Conservation (phyloP, 2,329 filamentous ascomycete genomes). For the Trichoderma aggressivum region DNA sequence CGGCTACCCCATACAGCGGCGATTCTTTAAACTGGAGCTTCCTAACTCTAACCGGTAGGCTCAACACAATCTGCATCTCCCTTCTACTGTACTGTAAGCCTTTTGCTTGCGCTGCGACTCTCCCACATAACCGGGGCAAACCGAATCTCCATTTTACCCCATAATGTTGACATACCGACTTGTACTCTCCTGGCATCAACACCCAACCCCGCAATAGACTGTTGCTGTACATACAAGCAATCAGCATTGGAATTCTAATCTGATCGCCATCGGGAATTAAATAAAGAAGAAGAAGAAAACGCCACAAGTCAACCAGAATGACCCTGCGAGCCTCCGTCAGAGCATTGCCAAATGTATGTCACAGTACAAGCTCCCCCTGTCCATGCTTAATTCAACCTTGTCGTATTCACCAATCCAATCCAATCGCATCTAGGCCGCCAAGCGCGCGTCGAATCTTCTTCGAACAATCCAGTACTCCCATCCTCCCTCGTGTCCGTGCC, state of each 20-base stretch:
- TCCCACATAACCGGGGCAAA: neutral
- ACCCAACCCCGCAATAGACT: constrained; percentile 6
- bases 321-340: constrained; percentile 5
- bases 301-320: neutral
- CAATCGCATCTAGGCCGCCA: constrained; percentile 50
- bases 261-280: neutral
- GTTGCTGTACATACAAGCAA: neutral
- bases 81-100: no score
- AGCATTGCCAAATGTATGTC: constrained; percentile 11
- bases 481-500: constrained; percentile 85
- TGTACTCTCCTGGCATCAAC: neutral
- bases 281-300: neutral
- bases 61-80: neutral
- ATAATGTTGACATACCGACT: neutral
- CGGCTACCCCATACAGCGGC: neutral
- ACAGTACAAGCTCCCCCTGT: neutral
- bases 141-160: neutral
- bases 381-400: neutral
- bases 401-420: neutral
- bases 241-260: neutral
- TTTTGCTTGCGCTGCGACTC: neutral
- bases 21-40: neutral
- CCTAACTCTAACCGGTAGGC: neutral
- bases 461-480: constrained; percentile 89
- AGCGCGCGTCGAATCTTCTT: constrained; percentile 68